These are phyloP conservation scores for Tagetes erecta DNA, from an alignment of 129 eudicot genomes.

Conservation along the genomic window DNA sequence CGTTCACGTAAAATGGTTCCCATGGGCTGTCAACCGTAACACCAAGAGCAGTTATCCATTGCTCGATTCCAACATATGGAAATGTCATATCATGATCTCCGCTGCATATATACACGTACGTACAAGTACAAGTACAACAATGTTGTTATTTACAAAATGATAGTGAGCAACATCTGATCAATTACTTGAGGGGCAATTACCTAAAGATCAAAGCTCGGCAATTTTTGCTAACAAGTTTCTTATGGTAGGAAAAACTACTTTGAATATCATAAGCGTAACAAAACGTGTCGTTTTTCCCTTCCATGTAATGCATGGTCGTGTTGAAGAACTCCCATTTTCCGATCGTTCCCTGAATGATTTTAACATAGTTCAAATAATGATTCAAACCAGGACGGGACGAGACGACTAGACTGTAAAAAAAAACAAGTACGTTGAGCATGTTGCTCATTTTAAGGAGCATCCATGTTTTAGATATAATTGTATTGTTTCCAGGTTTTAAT, in stretches of 20 bases:
- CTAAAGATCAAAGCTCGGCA: constrained; percentile 40
- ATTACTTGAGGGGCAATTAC: not conserved
- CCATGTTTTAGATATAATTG: no score
- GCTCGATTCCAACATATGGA: constrained; percentile 32
- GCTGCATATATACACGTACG: not conserved
- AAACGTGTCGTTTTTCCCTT: constrained; percentile 32
- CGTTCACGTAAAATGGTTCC: constrained; percentile 27
- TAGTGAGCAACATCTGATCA: not conserved
- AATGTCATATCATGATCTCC: constrained; percentile 42
- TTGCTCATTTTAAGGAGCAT: no score
- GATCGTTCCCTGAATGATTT: constrained; percentile 29
- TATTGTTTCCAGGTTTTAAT: no score
- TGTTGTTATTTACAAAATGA: not conserved
- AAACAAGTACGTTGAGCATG: no score
- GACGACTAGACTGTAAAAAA: no score
- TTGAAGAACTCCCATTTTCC: constrained; percentile 35
- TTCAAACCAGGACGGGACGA: not conserved
- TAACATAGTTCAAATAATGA: not conserved
- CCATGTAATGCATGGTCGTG: constrained; percentile 25
- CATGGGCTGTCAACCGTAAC: constrained; percentile 12
- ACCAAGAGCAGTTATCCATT: constrained; percentile 31
- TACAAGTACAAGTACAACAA: not conserved
- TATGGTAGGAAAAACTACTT: constrained; percentile 32
- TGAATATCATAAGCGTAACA: constrained; percentile 36
- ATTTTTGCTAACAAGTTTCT: constrained; percentile 32